A percentile compares a stretch with the other conserved stretches of the same genome.
Evolutionary conservation across 108 stramenopile genomes (phyloP).

Genomic region (Discostella pseudostelligera): DNA sequence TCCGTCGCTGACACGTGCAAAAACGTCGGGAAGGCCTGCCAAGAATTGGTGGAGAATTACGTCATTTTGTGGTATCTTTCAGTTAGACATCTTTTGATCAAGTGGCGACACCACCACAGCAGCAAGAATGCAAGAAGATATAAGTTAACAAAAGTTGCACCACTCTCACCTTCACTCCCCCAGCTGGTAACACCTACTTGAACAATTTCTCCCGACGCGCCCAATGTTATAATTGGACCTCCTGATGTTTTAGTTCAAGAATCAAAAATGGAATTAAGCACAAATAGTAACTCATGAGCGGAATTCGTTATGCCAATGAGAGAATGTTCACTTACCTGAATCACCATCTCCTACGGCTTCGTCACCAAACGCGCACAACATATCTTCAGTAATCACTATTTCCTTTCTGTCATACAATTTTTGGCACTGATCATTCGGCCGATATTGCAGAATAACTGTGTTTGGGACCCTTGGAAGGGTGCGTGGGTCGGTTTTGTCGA

Average conservation of each 20-base stretch:
- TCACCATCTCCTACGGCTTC: no score
- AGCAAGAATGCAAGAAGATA: neutral
- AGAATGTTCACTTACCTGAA: neutral
- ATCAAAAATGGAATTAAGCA: neutral
- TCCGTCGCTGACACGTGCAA: conserved; percentile 1
- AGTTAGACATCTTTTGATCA: no score
- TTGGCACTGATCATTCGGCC: neutral
- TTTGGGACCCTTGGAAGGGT: neutral
- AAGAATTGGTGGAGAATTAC: no score
- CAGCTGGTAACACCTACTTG: neutral
- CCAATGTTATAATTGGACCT: neutral
- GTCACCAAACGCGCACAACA: no score
- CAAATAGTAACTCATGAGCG: neutral
- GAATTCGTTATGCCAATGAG: neutral
- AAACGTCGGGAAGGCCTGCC: neutral
- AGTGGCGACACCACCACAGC: neutral
- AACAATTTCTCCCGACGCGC: neutral
- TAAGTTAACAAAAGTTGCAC: neutral
- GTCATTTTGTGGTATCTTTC: no score
- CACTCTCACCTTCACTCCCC: neutral
- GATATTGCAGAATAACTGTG: neutral
- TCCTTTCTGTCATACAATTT: neutral
- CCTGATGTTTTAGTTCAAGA: neutral
- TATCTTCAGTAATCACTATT: no score
- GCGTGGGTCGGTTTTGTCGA: neutral